These are phyloP conservation scores for Tuber indicum DNA, from an alignment of 495 filamentous ascomycete species.

Conservation along the genomic window DNA sequence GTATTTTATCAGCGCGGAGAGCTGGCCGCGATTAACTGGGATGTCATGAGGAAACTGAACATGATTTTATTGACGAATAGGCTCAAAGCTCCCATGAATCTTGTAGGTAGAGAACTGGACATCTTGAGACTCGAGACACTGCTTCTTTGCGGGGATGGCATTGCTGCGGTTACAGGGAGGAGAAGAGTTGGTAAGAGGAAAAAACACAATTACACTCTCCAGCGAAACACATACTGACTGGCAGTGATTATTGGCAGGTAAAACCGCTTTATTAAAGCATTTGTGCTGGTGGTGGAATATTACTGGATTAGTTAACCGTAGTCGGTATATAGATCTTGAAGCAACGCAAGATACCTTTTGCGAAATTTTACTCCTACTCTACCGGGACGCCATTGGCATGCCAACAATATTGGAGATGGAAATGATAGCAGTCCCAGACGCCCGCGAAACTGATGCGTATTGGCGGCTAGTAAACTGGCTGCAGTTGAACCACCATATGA, in stretches of 20 bases:
- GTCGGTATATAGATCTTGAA: not conserved
- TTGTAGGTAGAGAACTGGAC: not conserved
- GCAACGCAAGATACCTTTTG: not conserved
- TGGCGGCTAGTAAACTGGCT: not conserved
- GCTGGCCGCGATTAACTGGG: not conserved
- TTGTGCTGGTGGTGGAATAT: not conserved
- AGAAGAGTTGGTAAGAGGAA: not conserved
- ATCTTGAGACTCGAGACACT: not conserved
- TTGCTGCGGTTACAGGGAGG: not conserved
- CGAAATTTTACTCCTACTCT: not conserved
- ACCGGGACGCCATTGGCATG: not conserved
- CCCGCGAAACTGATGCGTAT: not conserved
- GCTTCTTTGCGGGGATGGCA: not conserved
- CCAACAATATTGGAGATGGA: not conserved
- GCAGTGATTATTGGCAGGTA: not conserved
- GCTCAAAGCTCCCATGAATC: not conserved
- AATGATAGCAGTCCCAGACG: not conserved
- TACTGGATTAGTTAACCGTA: not conserved
- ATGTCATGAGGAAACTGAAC: not conserved
- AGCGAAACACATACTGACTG: not conserved
- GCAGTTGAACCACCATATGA: not conserved
- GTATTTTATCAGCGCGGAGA: constrained; percentile 21
- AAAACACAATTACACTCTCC: not conserved
- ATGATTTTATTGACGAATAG: not conserved
- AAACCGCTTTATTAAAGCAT: not conserved